A percentile compares a stretch with the other conserved stretches of the same genome.
phyloP scores from a whole-genome alignment of 1,284 basidiomycete genomes.

The Leccinum griseonigrum region DNA sequence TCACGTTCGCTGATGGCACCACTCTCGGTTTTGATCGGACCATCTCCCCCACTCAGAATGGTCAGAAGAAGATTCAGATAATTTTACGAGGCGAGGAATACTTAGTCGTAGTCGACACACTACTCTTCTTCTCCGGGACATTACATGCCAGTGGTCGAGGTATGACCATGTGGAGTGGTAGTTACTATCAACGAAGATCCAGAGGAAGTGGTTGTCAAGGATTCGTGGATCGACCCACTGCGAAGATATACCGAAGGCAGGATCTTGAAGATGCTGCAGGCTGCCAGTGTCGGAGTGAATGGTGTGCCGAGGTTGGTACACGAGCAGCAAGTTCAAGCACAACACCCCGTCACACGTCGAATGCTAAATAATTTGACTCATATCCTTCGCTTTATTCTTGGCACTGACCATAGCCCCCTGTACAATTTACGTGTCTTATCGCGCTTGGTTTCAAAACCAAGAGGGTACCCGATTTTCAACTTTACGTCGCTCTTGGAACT shows the following conservation, averaged over 20 bases:
- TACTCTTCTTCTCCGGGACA: background rate
- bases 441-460: background rate
- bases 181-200: too few species aligned
- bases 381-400: too few species aligned
- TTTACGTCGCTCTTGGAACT: background rate
- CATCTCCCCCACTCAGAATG: background rate
- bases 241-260: background rate
- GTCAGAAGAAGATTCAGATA: background rate
- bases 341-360: too few species aligned
- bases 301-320: too few species aligned
- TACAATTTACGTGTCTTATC: background rate
- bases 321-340: too few species aligned
- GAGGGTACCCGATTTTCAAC: background rate
- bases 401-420: background rate
- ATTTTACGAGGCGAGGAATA: background rate
- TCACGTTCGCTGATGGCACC: background rate
- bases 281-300: too few species aligned
- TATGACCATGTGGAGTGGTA: too few species aligned
- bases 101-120: background rate
- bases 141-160: too few species aligned
- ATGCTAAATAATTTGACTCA: too few species aligned
- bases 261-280: too few species aligned
- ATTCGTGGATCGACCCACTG: background rate
- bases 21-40: background rate
- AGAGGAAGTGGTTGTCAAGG: background rate